Base-by-base conservation (phyloP, 163 green algal genomes). In the Prototheca cutis region DNA sequence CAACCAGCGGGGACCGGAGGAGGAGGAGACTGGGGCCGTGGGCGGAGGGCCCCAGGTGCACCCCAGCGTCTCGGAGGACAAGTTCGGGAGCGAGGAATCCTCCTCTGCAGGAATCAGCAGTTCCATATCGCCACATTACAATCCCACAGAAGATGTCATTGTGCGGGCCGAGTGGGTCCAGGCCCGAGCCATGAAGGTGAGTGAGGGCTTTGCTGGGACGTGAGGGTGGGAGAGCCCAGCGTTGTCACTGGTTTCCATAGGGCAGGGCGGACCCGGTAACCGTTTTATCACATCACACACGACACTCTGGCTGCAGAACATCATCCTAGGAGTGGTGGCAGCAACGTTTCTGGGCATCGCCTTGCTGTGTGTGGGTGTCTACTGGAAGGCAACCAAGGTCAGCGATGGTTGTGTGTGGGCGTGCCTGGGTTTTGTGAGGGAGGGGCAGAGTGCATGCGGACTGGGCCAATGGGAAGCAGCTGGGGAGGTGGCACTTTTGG, bases 311-410 rank as follows among this genome's bases (percentile, higher is more conserved):
- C 36, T 45, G 8, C 53, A 68, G 59, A 36, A 27, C 25, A 55
- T 72, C 18, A 55, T 68, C 10, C 39, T 61, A 3, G 15, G 45
- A 4, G 52, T 64, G 19, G 48, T 40, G 21, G 49, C 4, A 10
- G 30, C 61, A 2, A 53, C 65, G 55, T 19, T 59, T 42, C 53
- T 42, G 3, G 66, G 66, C 6, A 23, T 63, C 21, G 60, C 21
- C 2, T 39, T 68, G n/a, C 66, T 73, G 15, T 32, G 21, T 2
- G 45, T 62, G 8, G 49, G 25, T 18, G 15, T 68, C 6, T 51
- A 45, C 8, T 25, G 71, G 17, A 73, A 65, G n/a, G 19, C 71
- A 4, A n/a, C 39, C 21, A 61, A 60, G 56, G 62, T 67, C n/a
- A 21, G 42, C 10, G 25, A 51, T 5, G 10, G 8, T 45, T 45